Conservation (phyloP, 768 basidiomycete genomes). For the Tubosaeta brunneosetosa region DNA sequence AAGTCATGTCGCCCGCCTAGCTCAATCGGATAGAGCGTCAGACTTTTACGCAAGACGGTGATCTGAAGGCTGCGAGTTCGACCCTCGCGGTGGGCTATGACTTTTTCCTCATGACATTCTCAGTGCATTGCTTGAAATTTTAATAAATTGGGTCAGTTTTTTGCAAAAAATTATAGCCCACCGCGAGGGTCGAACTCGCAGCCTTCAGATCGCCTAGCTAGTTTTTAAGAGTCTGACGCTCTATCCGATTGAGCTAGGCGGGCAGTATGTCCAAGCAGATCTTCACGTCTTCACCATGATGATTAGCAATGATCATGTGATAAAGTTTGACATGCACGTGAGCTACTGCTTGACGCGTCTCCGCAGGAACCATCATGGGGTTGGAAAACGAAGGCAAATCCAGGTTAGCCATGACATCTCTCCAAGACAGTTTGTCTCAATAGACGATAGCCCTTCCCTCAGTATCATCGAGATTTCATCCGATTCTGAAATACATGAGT, state of each 20-base stretch:
- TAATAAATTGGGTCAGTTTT: too few relatives aligned
- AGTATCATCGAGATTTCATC: constrained; percentile 57
- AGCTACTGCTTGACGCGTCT: constrained; percentile 6
- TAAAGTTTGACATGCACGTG: constrained; percentile 14
- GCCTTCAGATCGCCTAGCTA: constrained; percentile 45
- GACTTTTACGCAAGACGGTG: constrained; percentile 44
- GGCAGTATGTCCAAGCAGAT: constrained; percentile 26
- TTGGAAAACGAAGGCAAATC: constrained; percentile 47
- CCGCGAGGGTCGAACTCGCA: constrained; percentile 69
- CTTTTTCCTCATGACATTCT: not conserved
- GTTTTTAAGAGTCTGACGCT: constrained; percentile 57
- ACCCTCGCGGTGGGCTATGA: constrained; percentile 61
- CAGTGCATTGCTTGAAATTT: too few relatives aligned
- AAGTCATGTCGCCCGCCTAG: constrained; percentile 45
- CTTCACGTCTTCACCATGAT: too few relatives aligned
- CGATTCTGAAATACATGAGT: constrained; percentile 38
- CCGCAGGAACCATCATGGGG: constrained; percentile 20
- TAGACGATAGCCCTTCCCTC: constrained; percentile 5
- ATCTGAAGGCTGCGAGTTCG: constrained; percentile 63
- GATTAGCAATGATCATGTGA: constrained; percentile 13
- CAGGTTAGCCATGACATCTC: constrained; percentile 20
- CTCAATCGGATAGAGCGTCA: constrained; percentile 68
- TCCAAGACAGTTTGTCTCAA: not conserved
- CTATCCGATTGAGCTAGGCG: constrained; percentile 67
- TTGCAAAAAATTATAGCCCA: constrained; percentile 52